Conservation (phyloP, 768 basidiomycete genomes). For the Hirschioporus abietinus region DNA sequence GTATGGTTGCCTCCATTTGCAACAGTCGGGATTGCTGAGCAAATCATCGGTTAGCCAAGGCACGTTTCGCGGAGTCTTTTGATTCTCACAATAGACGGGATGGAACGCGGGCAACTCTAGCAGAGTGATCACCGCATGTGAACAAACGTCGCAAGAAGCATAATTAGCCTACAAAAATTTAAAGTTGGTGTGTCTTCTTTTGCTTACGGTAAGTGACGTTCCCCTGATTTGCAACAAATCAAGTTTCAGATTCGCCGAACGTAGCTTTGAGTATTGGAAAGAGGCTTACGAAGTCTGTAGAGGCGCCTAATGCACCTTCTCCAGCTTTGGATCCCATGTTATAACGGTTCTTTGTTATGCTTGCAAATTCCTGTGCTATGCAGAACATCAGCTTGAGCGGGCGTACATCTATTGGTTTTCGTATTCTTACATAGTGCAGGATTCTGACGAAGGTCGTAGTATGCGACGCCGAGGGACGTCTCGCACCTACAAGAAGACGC, state of each 20-base stretch:
- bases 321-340: slow-evolving; percentile 52
- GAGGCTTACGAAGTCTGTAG: slow-evolving; percentile 73
- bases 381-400: neutral
- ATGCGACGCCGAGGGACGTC: slow-evolving; percentile 30
- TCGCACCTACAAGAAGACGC: slow-evolving; percentile 60
- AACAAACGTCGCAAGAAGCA: neutral
- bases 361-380: slow-evolving; percentile 59
- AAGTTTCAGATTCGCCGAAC: neutral
- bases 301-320: slow-evolving; percentile 68
- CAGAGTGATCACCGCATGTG: slow-evolving; percentile 6
- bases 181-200: slow-evolving; percentile 60
- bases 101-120: neutral
- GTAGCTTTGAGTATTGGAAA: neutral
- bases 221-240: slow-evolving; percentile 36
- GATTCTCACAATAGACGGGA: neutral
- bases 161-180: slow-evolving; percentile 26
- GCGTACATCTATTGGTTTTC: neutral
- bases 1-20: slow-evolving; percentile 77
- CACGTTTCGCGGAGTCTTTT: slow-evolving; percentile 1
- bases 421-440: slow-evolving; percentile 44
- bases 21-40: slow-evolving; percentile 68
- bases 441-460: slow-evolving; percentile 64
- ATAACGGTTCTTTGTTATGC: slow-evolving; percentile 51
- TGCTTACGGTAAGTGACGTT: slow-evolving; percentile 66
- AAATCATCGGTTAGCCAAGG: slow-evolving; percentile 1